Conservation (phyloP, 2,329 filamentous ascomycete genomes). For the Gyromitra esculenta region DNA sequence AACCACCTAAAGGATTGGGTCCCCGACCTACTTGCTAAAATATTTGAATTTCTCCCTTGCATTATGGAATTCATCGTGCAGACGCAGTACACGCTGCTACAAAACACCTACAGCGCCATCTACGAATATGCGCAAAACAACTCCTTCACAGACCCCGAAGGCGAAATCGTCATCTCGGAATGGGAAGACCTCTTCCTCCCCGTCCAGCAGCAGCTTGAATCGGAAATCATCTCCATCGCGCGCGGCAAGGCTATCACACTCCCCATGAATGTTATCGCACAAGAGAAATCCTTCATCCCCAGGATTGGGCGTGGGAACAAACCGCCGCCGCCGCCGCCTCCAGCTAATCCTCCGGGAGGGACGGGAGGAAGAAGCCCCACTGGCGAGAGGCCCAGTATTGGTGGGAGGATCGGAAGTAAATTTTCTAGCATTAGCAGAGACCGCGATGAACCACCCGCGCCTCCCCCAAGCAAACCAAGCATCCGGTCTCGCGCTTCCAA, state of each 20-base stretch:
- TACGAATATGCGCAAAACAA: conserved; percentile 52
- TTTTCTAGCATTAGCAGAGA: conserved; percentile 5
- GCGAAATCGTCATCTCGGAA: conserved; percentile 71
- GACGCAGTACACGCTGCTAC: conserved; percentile 78
- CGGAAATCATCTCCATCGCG: conserved; percentile 69
- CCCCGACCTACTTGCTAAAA: conserved; percentile 71
- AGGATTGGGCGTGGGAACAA: conserved; percentile 61
- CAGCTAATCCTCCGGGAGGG: conserved; percentile 54
- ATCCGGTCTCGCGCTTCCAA: conserved; percentile 40
- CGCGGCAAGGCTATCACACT: conserved; percentile 73
- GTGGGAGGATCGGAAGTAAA: conserved; percentile 11
- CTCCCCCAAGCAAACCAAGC: conserved; percentile 19
- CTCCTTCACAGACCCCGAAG: conserved; percentile 48
- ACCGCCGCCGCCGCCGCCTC: conserved; percentile 59
- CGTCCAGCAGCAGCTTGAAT: conserved; percentile 73
- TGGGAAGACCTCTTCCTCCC: conserved; percentile 74
- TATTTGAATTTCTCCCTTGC: conserved; percentile 70
- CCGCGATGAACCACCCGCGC: conserved; percentile 35
- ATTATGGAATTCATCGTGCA: conserved; percentile 78
- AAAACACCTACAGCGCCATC: conserved; percentile 67
- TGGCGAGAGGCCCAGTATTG: conserved; percentile 2
- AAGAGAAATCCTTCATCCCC: conserved; percentile 64
- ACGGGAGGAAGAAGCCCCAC: conserved; percentile 1
- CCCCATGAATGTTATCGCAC: conserved; percentile 65
- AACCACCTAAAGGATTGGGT: conserved; percentile 76